Conservation (phyloP, 2,329 filamentous ascomycete genomes). For the Colletotrichum higginsianum region DNA sequence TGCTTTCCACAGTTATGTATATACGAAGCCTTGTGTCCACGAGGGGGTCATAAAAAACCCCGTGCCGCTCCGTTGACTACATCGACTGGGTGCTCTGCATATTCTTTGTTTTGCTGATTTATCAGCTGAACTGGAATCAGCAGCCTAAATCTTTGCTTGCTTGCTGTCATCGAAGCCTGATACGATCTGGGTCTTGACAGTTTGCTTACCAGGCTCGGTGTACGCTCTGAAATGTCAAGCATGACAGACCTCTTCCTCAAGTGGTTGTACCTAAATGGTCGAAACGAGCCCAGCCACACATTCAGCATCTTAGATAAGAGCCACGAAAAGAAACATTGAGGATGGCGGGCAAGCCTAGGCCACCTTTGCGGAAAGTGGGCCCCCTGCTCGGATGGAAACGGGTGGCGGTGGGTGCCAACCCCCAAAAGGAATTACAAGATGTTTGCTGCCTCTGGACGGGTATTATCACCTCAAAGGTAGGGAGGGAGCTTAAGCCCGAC, state of each 20-base stretch:
- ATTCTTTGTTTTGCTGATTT: not conserved
- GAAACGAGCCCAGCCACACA: conserved; percentile 1
- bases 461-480: not conserved
- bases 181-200: not conserved
- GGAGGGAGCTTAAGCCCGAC: conserved; percentile 15
- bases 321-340: not conserved
- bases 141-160: not conserved
- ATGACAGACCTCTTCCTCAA: not conserved
- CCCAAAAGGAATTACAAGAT: not conserved
- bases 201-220: not conserved
- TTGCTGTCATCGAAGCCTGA: not conserved
- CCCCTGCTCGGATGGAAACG: conserved; percentile 36
- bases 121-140: not conserved
- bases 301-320: not conserved
- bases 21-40: too few species aligned
- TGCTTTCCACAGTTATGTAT: not conserved
- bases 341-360: not conserved
- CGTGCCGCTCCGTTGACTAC: not conserved
- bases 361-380: not conserved
- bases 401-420: conserved; percentile 30
- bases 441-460: not conserved
- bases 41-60: not conserved
- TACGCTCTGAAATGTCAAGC: not conserved
- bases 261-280: not conserved
- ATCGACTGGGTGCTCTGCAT: not conserved